These are phyloP conservation scores for Aspergillus mulundensis DNA, from an alignment of 495 filamentous ascomycete genomes.

Conservation along the genomic window DNA sequence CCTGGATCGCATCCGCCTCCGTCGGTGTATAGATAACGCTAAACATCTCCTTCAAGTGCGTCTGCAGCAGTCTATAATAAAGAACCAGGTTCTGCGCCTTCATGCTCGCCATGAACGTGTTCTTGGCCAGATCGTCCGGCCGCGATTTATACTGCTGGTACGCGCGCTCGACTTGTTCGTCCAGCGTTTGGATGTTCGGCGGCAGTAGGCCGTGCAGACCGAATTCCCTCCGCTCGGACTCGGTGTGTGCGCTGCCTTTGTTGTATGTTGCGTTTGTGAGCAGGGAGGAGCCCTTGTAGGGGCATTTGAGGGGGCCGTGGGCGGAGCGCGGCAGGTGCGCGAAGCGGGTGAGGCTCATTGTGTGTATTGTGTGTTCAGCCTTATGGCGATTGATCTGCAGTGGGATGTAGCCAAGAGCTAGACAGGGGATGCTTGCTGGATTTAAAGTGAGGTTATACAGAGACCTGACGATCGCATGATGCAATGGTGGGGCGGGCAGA, in stretches of 20 bases:
- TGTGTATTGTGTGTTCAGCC: not conserved
- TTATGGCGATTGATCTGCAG: not conserved
- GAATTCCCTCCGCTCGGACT: slow-evolving; percentile 64
- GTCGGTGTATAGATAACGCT: slow-evolving; percentile 86
- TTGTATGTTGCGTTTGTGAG: slow-evolving; percentile 38
- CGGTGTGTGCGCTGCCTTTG: slow-evolving; percentile 75
- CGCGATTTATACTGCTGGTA: slow-evolving; percentile 72
- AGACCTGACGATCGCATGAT: not conserved
- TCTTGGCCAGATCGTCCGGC: slow-evolving; percentile 63
- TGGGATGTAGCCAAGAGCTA: not conserved
- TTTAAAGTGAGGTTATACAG: not conserved
- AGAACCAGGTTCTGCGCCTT: slow-evolving; percentile 79
- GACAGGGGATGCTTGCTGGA: not conserved
- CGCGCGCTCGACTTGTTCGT: slow-evolving; percentile 72
- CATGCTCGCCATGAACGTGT: slow-evolving; percentile 78
- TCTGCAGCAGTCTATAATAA: slow-evolving; percentile 65
- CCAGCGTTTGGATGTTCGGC: slow-evolving; percentile 67
- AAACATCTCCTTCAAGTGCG: slow-evolving; percentile 81
- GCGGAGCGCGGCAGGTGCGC: slow-evolving; percentile 59
- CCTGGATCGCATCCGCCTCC: slow-evolving; percentile 85
- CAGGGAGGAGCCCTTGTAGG: slow-evolving; percentile 19
- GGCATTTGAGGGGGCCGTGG: slow-evolving; percentile 44
- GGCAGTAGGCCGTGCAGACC: slow-evolving; percentile 69
- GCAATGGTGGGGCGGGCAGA: not conserved
- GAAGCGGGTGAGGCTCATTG: slow-evolving; percentile 37